These are phyloP conservation scores for Aspergillus affinis DNA, from an alignment of 495 filamentous ascomycete species.

Conservation along the genomic window DNA sequence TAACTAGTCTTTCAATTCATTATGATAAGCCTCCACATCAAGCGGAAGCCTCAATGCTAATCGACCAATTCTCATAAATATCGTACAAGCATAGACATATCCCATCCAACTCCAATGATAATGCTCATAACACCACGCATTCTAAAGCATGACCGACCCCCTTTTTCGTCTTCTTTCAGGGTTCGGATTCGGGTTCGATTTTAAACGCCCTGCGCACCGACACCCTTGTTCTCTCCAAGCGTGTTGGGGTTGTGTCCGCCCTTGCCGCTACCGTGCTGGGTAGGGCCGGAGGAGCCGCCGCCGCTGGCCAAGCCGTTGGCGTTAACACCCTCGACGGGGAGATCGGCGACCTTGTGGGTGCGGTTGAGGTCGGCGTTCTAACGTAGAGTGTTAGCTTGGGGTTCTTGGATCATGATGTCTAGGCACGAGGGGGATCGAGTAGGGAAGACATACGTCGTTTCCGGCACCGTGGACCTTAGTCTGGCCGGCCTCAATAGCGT, in stretches of 20 bases:
- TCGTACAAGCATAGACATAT: not conserved
- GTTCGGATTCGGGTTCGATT: not conserved
- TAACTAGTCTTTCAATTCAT: slow-evolving; percentile 1
- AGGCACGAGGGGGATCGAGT: not conserved
- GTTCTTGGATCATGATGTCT: slow-evolving; percentile 2
- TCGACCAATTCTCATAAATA: not conserved
- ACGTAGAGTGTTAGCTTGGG: not conserved
- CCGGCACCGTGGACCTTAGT: slow-evolving; percentile 44
- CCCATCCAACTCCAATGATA: not conserved
- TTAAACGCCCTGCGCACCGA: slow-evolving; percentile 22
- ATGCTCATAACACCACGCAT: not conserved
- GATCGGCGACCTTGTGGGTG: slow-evolving; percentile 39
- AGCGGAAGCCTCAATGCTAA: not conserved
- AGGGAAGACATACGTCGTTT: slow-evolving; percentile 31
- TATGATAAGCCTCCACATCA: not conserved
- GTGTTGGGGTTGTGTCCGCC: slow-evolving; percentile 44
- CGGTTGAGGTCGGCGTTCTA: slow-evolving; percentile 43
- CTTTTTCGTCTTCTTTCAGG: not conserved
- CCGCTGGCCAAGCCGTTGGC: slow-evolving; percentile 30
- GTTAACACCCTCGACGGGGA: slow-evolving; percentile 40
- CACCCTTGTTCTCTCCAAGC: slow-evolving; percentile 40
- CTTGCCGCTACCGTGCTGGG: slow-evolving; percentile 35
- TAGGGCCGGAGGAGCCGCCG: slow-evolving; percentile 22
- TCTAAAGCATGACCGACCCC: not conserved
- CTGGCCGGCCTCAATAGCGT: slow-evolving; percentile 46